phyloP scores from a whole-genome alignment of 179 eudicot genomes.

The Silene vulgaris region DNA sequence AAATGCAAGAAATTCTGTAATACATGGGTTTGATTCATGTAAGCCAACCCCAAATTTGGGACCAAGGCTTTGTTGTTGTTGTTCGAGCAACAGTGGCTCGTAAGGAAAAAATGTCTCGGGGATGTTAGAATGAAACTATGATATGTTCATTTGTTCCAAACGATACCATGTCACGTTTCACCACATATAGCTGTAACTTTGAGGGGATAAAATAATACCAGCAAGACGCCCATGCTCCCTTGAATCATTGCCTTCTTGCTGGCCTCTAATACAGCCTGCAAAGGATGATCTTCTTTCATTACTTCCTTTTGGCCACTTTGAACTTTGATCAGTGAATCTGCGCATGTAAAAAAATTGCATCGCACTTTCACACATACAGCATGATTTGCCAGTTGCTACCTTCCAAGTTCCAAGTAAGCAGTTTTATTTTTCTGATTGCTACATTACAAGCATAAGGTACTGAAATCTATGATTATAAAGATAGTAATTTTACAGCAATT shows the following conservation, averaged over 20 bases:
- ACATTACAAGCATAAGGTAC: constrained; percentile 1
- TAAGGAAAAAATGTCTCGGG: background rate
- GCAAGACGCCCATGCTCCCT: constrained; percentile 78
- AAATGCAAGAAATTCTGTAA: background rate
- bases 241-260: constrained; percentile 81
- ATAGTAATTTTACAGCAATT: background rate
- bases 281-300: constrained; percentile 51
- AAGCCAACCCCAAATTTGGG: too few species aligned
- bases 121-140: background rate
- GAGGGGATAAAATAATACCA: constrained; percentile 46
- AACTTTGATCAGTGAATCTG: constrained; percentile 66
- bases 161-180: constrained; percentile 11
- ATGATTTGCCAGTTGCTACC: background rate
- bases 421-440: background rate
- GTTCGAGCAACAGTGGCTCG: background rate
- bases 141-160: background rate
- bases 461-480: background rate
- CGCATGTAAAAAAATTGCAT: constrained; percentile 19
- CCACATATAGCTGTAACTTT: constrained; percentile 10
- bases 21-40: constrained; percentile 8
- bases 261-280: constrained; percentile 64
- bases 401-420: background rate
- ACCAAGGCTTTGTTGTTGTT: background rate
- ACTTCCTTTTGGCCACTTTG: constrained; percentile 55
- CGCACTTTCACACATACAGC: constrained; percentile 3